Evolutionary conservation across 768 basidiomycete species (phyloP), one percentile per base, ranked within the genome.

Genomic region (Russula foetens): DNA sequence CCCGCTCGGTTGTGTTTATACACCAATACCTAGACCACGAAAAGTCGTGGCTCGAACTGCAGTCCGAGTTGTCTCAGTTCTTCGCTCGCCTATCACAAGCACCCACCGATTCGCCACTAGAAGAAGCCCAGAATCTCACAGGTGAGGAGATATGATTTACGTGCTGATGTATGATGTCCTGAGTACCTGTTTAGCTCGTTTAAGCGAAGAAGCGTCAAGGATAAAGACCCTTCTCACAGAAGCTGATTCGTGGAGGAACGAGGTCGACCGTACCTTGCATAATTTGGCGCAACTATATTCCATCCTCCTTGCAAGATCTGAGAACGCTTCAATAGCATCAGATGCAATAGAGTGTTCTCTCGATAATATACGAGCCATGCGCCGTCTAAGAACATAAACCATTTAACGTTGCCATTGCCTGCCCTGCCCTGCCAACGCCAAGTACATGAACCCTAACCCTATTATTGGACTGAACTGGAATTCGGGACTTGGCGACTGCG

Each of bases 11-110:
- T 21, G 24, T 14, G 39, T 52, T 64, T 33, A 21, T 68, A 43
- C 56, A 57, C 29, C 44, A 15, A 43, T 68, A 60, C 51, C 41
- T 69, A 31, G 46, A 60, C 24, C 59, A 62, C 24, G 67, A 67
- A 33, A 53, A 53, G 41, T 50, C 48, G 35, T 53, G 41, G 61
- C 45, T 43, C n/a, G 38, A 26, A 53, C 17, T 62, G 14, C 61
- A 58, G 45, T 50, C 56, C 51, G 50, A 58, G 29, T 24, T 58
- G 51, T 58, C 45, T 8, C 61, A 44, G 29, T 58, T 58, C 29
- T 9, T 62, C 17, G 56, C 61, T 21, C 50, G 31, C 38, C 35
- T 62, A 7, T 62, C 61, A 26, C 56, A 62, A 38, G n/a, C 31
- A 23, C 56, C 61, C 17, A 58, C 31, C 19, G 50, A 46, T 46